phyloP scores from a whole-genome alignment of 1,284 basidiomycete species.

The Ceratobasidium sp. region DNA sequence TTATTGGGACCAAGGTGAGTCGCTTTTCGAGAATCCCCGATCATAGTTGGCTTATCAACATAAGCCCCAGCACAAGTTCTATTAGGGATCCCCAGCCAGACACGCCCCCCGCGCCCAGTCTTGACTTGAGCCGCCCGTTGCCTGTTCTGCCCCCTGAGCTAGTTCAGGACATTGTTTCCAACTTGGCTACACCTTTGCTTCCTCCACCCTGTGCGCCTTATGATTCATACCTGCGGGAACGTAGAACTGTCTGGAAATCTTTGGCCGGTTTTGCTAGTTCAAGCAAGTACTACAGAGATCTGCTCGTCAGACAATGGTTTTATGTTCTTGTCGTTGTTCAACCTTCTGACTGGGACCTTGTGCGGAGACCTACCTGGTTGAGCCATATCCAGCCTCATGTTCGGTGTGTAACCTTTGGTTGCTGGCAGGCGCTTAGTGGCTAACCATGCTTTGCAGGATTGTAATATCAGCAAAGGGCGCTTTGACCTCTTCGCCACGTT shows the following conservation, averaged over 20 bases:
- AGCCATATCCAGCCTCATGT: constrained; percentile 1
- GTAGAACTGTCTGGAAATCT: constrained; percentile 9
- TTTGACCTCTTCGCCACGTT: constrained; percentile 27
- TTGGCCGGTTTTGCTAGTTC: constrained; percentile 31
- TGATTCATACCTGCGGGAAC: background rate
- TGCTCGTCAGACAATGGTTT: constrained; percentile 27
- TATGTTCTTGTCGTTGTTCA: constrained; percentile 9
- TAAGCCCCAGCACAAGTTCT: background rate
- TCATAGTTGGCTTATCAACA: too few relatives aligned
- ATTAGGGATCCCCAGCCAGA: background rate
- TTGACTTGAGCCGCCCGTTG: background rate
- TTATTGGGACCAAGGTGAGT: background rate
- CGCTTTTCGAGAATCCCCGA: too few relatives aligned
- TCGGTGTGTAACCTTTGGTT: constrained; percentile 1
- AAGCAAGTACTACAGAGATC: constrained; percentile 26
- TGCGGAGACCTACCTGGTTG: constrained; percentile 9
- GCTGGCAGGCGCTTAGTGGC: background rate
- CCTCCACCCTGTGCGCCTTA: constrained; percentile 25
- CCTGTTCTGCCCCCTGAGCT: constrained; percentile 29
- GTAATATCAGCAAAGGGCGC: constrained; percentile 26
- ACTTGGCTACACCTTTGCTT: constrained; percentile 3
- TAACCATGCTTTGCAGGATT: background rate
- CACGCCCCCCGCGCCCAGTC: background rate
- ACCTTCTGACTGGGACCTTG: constrained; percentile 17
- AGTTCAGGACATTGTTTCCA: constrained; percentile 7